A percentile compares a stretch with the other conserved stretches of the same genome.
These are phyloP conservation scores for Leccinum disarticulatum DNA, from an alignment of 768 basidiomycete genomes.

Conservation along the genomic window DNA sequence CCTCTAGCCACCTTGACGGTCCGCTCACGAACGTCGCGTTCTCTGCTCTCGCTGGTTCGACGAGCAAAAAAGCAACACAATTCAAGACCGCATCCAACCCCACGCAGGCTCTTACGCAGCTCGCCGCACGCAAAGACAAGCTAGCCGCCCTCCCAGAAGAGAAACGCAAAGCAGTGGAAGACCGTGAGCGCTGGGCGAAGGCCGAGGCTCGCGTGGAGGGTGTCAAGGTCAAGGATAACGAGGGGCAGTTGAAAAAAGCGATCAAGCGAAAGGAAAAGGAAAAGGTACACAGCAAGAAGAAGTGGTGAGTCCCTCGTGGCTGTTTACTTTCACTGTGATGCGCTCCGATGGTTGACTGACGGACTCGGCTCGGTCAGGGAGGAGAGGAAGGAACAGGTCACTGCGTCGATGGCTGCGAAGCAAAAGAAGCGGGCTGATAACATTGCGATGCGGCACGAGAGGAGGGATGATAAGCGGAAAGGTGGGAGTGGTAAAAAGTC, in stretches of 20 bases:
- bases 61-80: slow-evolving; percentile 47
- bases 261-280: slow-evolving; percentile 87
- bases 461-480: slow-evolving; percentile 60
- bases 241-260: slow-evolving; percentile 84
- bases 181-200: slow-evolving; percentile 87
- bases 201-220: slow-evolving; percentile 87
- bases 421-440: slow-evolving; percentile 93
- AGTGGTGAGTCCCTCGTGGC: slow-evolving; percentile 65
- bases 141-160: slow-evolving; percentile 78
- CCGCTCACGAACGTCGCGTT: slow-evolving; percentile 69
- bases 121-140: slow-evolving; percentile 75
- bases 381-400: slow-evolving; percentile 78
- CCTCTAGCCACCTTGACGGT: slow-evolving; percentile 35
- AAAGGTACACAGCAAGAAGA: slow-evolving; percentile 79
- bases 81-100: slow-evolving; percentile 80
- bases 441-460: slow-evolving; percentile 82
- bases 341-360: not conserved
- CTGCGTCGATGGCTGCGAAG: slow-evolving; percentile 73
- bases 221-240: slow-evolving; percentile 89
- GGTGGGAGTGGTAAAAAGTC: slow-evolving; percentile 53
- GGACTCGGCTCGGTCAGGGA: slow-evolving; percentile 51
- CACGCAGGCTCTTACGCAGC: slow-evolving; percentile 78
- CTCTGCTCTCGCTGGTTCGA: slow-evolving; percentile 54
- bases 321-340: not conserved
- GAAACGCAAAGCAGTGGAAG: slow-evolving; percentile 76